A percentile compares a stretch with the other conserved stretches of the same genome.
Conservation (phyloP, 2,329 filamentous ascomycete genomes). For the Alternaria incomplexa region DNA sequence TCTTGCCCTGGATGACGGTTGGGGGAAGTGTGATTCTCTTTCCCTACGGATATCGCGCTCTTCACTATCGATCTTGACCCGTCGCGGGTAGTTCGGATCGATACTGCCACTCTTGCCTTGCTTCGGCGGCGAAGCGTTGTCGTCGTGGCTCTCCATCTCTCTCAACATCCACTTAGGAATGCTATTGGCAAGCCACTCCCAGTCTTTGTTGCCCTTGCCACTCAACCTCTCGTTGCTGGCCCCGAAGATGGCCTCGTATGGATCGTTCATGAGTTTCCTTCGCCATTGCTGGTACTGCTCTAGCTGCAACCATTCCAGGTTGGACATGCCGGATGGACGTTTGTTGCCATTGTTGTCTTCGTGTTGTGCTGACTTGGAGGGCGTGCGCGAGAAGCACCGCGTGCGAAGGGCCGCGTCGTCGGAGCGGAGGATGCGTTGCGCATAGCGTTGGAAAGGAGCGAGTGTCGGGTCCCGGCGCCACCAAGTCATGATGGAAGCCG, state of each 20-base stretch:
- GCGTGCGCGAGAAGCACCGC: constrained; percentile 39
- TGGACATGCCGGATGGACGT: constrained; percentile 32
- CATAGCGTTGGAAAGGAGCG: constrained; percentile 31
- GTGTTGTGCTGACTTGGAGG: constrained; percentile 23
- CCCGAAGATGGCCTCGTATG: constrained; percentile 53
- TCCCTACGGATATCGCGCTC: background rate
- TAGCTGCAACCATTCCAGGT: constrained; percentile 39
- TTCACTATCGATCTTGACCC: constrained; percentile 14
- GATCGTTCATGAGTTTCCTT: constrained; percentile 46
- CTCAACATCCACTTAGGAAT: constrained; percentile 42
- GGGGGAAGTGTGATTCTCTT: constrained; percentile 16
- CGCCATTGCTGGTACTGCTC: constrained; percentile 39
- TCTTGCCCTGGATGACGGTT: constrained; percentile 21
- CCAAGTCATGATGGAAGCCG: constrained; percentile 28
- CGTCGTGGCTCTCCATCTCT: constrained; percentile 28
- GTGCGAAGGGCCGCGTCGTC: constrained; percentile 31
- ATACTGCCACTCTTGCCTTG: background rate
- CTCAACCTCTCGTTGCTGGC: constrained; percentile 45
- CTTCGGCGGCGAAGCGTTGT: background rate
- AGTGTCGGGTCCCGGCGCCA: constrained; percentile 38
- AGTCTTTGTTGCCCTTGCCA: constrained; percentile 39
- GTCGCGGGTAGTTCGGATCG: constrained; percentile 18
- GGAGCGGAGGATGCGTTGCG: constrained; percentile 29
- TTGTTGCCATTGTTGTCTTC: constrained; percentile 24
- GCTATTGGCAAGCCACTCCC: constrained; percentile 37